These are phyloP conservation scores for peach (Prunus persica) DNA, from an alignment of 306 rosid genomes.

Conservation along the genomic window Prunus_persica_NCBIv2 NC_034014.1:2990501-2991000, in stretches of 20 bases:
- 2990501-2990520: constrained; percentile 63
- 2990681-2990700: background rate
- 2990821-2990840: background rate
- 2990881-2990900: background rate
- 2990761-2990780: background rate
- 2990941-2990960: background rate
- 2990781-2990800: background rate
- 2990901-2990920: background rate
- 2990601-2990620: background rate
- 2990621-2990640: background rate
- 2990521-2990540: constrained; percentile 53
- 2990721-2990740: background rate
- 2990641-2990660: background rate
- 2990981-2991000: background rate
- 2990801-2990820: background rate
- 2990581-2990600: background rate
- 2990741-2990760: background rate
- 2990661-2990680: background rate
- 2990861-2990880: background rate
- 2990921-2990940: background rate
- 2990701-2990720: background rate
- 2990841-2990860: background rate
- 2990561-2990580: background rate
- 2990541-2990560: background rate
- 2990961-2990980: background rate